A percentile compares a stretch with the other conserved stretches of the same genome.
Evolutionary conservation across 208 protist genomes (phyloP).

Genomic region (Jaenimonas drosophilae): DNA sequence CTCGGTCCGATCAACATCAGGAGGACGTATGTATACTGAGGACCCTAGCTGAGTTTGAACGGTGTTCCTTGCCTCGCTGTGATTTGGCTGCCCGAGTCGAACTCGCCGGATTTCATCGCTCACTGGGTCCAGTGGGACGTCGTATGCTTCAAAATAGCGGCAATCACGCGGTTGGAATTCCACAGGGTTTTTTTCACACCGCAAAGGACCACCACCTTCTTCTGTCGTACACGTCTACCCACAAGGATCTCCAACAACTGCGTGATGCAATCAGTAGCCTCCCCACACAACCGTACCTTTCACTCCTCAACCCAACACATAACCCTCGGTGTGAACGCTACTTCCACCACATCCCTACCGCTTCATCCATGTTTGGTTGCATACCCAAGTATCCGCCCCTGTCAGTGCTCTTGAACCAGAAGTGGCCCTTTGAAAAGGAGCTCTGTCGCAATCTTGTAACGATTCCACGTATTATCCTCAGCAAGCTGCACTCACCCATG

Average conservation of each 20-base stretch:
- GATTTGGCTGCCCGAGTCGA: slow-evolving; percentile 22
- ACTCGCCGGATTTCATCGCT: slow-evolving; percentile 19
- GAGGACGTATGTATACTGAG: slow-evolving; percentile 12
- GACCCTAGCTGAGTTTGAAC: slow-evolving; percentile 13
- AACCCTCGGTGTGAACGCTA: too few relatives aligned
- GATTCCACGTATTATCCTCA: slow-evolving; percentile 18
- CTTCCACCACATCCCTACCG: neutral
- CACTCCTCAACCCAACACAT: too few relatives aligned
- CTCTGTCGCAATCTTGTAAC: slow-evolving; percentile 12
- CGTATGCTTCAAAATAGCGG: slow-evolving; percentile 2
- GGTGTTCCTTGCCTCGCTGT: slow-evolving; percentile 10
- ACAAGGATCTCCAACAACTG: slow-evolving; percentile 5
- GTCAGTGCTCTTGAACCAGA: slow-evolving; percentile 16
- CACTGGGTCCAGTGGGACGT: slow-evolving; percentile 14
- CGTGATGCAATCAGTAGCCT: slow-evolving; percentile 1
- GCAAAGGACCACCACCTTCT: slow-evolving; percentile 12
- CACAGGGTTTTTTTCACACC: slow-evolving; percentile 15
- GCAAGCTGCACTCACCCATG: slow-evolving; percentile 17
- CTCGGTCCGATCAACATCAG: neutral
- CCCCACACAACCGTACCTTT: neutral
- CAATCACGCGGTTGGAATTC: slow-evolving; percentile 18
- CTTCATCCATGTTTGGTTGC: too few relatives aligned
- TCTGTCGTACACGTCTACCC: slow-evolving; percentile 16
- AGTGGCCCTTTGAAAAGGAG: slow-evolving; percentile 26
- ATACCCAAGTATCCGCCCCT: slow-evolving; percentile 13